phyloP scores from a whole-genome alignment of 805 yeast genomes.

The Ogataea polymorpha region DNA sequence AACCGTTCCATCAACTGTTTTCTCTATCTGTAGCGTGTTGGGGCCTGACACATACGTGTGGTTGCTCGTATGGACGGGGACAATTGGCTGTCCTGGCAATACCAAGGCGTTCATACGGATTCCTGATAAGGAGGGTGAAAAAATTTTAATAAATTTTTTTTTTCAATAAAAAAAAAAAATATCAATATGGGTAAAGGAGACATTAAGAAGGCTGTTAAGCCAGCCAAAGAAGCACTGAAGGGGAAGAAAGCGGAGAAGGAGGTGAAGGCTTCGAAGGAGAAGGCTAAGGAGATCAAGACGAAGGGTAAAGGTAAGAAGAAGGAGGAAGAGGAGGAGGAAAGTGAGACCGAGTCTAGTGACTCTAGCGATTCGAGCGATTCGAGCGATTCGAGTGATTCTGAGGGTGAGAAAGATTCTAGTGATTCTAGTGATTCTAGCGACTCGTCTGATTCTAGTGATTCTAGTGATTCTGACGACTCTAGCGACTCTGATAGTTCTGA shows the following conservation, averaged over 20 bases:
- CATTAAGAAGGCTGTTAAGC: slow-evolving; percentile 16
- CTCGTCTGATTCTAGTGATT: slow-evolving; percentile 8
- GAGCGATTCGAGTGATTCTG: slow-evolving; percentile 8
- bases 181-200: slow-evolving; percentile 17
- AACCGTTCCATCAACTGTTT: slow-evolving; percentile 37
- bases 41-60: slow-evolving; percentile 55
- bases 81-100: slow-evolving; percentile 80
- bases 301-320: slow-evolving; percentile 10
- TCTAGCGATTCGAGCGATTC: slow-evolving; percentile 7
- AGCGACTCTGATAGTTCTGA: slow-evolving; percentile 13
- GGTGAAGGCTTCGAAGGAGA: slow-evolving; percentile 21
- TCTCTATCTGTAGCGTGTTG: slow-evolving; percentile 55
- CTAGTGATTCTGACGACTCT: slow-evolving; percentile 13
- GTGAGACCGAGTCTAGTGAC: slow-evolving; percentile 10
- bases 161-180: slow-evolving; percentile 8
- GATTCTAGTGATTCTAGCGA: slow-evolving; percentile 8
- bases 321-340: slow-evolving; percentile 8
- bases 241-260: slow-evolving; percentile 13
- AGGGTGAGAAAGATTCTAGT: slow-evolving; percentile 7
- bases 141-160: slow-evolving; percentile 12
- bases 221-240: slow-evolving; percentile 17
- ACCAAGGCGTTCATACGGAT: slow-evolving; percentile 42
- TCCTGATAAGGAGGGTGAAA: slow-evolving; percentile 13
- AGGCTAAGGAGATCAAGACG: slow-evolving; percentile 17
- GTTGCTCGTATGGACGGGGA: slow-evolving; percentile 47